Percentiles rank a stretch among this genome's conserved stretches.
Evolutionary conservation across 441 rosid genomes (phyloP).

Genomic region (Gossypium schwendimanii): DNA sequence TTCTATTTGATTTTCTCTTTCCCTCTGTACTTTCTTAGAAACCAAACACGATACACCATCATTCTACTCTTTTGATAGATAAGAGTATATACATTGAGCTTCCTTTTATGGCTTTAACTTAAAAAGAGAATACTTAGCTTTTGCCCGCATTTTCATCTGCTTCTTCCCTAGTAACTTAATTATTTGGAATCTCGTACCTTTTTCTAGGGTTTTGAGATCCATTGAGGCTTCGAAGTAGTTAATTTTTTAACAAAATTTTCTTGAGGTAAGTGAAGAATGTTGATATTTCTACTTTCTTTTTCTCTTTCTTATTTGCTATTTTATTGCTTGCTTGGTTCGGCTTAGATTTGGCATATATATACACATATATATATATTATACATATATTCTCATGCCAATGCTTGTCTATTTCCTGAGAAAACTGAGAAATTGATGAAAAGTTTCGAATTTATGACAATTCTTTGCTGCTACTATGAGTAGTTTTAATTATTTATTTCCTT

Average conservation of each 20-base stretch:
- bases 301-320: not conserved
- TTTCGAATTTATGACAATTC: not conserved
- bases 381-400: too few relatives aligned
- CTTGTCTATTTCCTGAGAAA: conserved; percentile 11
- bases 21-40: conserved; percentile 23
- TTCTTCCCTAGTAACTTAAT: conserved; percentile 14
- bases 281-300: not conserved
- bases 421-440: not conserved
- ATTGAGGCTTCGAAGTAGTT: conserved; percentile 16
- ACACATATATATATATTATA: not conserved
- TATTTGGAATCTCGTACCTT: conserved; percentile 7
- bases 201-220: conserved; percentile 25
- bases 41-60: conserved; percentile 20
- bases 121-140: conserved; percentile 13
- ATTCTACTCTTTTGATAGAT: conserved; percentile 12
- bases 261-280: conserved; percentile 11
- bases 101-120: conserved; percentile 12
- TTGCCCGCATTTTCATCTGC: conserved; percentile 10
- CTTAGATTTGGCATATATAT: conserved; percentile 17
- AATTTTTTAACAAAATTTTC: not conserved
- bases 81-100: conserved; percentile 6
- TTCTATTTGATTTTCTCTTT: conserved; percentile 22
- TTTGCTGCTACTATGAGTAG: not conserved
- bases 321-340: conserved; percentile 30
- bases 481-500: not conserved